phyloP scores from a whole-genome alignment of 371 early-diverging fungal species.

The Syncephalis plumigaleata region DNA sequence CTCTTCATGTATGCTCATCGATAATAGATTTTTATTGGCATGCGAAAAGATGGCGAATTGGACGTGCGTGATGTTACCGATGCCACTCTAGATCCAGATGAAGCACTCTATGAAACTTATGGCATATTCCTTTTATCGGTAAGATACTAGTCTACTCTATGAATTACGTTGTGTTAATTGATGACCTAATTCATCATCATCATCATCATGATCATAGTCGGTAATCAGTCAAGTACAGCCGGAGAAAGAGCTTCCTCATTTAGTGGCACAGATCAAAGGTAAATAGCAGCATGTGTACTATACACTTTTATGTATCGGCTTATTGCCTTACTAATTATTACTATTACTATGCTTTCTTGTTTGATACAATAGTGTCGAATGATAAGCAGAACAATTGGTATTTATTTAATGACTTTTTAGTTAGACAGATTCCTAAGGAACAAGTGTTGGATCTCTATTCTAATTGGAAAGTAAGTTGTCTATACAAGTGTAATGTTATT shows the following conservation, averaged over 20 bases:
- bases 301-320: slow-evolving; percentile 5
- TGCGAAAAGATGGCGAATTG: slow-evolving; percentile 9
- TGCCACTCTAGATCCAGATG: slow-evolving; percentile 2
- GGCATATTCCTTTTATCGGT: slow-evolving; percentile 38
- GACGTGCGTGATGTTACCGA: slow-evolving; percentile 9
- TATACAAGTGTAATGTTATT: neutral
- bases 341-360: too few species aligned
- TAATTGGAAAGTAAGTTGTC: slow-evolving; percentile 50
- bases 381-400: slow-evolving; percentile 47
- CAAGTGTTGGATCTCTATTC: slow-evolving; percentile 50
- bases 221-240: slow-evolving; percentile 43
- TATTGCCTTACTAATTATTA: too few species aligned
- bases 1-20: neutral
- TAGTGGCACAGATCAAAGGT: slow-evolving; percentile 58
- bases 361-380: slow-evolving; percentile 15
- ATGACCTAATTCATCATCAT: neutral
- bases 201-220: slow-evolving; percentile 24
- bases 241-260: slow-evolving; percentile 43
- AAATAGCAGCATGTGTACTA: slow-evolving; percentile 3
- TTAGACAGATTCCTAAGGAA: slow-evolving; percentile 43
- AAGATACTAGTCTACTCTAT: neutral
- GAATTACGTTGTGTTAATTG: neutral
- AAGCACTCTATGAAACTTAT: slow-evolving; percentile 9
- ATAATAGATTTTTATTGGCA: slow-evolving; percentile 1
- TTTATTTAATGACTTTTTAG: slow-evolving; percentile 87